Base-by-base conservation (phyloP, 352 stramenopile species). In the Pythium rishiriense region DNA sequence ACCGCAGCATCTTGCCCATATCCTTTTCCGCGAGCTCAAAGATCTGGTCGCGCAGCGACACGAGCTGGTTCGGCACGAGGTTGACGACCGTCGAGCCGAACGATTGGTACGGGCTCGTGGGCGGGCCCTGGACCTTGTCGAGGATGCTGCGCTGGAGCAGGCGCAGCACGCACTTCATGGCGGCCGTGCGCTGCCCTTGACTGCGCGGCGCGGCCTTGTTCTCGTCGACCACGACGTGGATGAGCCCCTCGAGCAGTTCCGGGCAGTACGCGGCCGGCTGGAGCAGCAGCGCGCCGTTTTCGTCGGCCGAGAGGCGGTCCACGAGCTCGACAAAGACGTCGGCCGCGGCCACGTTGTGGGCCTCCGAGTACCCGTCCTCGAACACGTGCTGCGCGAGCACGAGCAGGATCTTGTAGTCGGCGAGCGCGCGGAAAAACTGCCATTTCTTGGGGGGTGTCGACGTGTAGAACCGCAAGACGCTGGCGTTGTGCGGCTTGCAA, bases 241-340 rank as follows among this genome's bases (percentile, higher is more conserved):
- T 80, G n/a, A 97, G 68, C 12, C 78, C 83, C 37, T 94, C 81
- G 4, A 97, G 72, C 17, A 97, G 64, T 57, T 97, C 88, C 0
- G 83, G 85, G 49, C 78, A 93, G 64, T 97, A 88, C 4, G 82
- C 87, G 4, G 88, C 74, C 0, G 90, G 90, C 64, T 97, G 89
- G 26, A 97, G 71, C 52, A 97, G 68, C 41, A 97, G 67, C 56
- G 91, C 85, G 47, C 90, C 90, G 53, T 97, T 96, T 25, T 97
- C 86, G 42, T 97, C 90, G 5, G 88, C 83, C 8, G 89, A 88
- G 19, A 97, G 74, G 1, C 88, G 75, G 41, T 97, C 88, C 22
- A 97, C 64, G 24, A 97, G 75, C 68, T 97, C 84, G 9, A 97
- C 68, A 62, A 97, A 93, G 28, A 96, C 85, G 57, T 97, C 90